Base-by-base conservation (phyloP, 805 yeast genomes). In the Sungouiella blattae region DNA sequence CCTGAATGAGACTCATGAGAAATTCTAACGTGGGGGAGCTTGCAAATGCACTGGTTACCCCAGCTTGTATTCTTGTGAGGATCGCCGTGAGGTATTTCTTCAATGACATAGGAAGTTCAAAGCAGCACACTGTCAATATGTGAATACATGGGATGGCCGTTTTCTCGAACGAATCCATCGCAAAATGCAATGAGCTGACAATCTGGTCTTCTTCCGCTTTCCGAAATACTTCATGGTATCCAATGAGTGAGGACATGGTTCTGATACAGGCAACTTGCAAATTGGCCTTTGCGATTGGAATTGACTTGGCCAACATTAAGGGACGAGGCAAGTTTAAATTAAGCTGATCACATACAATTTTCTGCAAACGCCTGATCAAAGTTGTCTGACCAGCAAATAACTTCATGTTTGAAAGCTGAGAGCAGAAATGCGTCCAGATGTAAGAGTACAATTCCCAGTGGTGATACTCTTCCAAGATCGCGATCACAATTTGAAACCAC, bases 121-220 rank as follows among this genome's bases (percentile, higher is more conserved):
- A 87, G 53, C 95, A 83, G 46, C 91, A 83, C 2, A 83, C 70
- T 4, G 83, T 78, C 39, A 89, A 62, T 28, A 82, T 80, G 47
- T 87, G 87, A 18, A 88, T 74, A 44, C 87, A 77, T 3, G 94
- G 87, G 23, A 81, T 74, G 0, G 87, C 85, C 0, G 94, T 78
- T 41, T 76, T 77, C 41, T 87, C 87, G 86, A 89, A 83, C 1
- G 87, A 78, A 1, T 78, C 73, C 35, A 85, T 58, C 0, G 86
- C 85, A 30, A 70, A 59, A 9, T 81, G 63, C 18, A 83, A 64
- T 0, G 87, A 69, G 36, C 71, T 71, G 12, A 85, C 69, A 16
- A 86, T 64, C 38, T 70, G 75, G 50, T 83, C 89, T 41, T 80
- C 78, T 32, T 80, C 86, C 13, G 57, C 59, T 41, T 75, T 77